Evolutionary conservation across 2,329 filamentous ascomycete genomes (phyloP).

Genomic region (Monilinia vaccinii-corymbosi): DNA sequence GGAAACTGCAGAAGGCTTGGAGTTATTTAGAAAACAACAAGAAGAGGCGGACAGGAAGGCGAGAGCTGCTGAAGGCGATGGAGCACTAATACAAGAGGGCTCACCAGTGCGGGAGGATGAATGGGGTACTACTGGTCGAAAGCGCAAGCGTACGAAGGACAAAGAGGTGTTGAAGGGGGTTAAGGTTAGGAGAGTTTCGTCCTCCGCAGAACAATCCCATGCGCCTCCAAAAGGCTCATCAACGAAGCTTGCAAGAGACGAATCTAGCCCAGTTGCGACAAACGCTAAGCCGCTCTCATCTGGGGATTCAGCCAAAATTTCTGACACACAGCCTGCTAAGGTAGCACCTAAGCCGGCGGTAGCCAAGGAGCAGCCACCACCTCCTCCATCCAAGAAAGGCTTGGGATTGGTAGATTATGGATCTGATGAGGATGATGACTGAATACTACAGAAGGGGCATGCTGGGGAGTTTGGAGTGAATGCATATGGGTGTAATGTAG

Average conservation of each 20-base stretch:
- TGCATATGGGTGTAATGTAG: background rate
- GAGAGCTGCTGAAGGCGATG: conserved; percentile 14
- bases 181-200: conserved; percentile 26
- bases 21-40: conserved; percentile 46
- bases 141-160: conserved; percentile 34
- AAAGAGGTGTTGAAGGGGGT: conserved; percentile 30
- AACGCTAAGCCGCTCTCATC: background rate
- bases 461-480: background rate
- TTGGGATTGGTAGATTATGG: conserved; percentile 46
- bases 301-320: background rate
- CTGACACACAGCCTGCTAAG: background rate
- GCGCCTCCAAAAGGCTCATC: background rate
- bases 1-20: conserved; percentile 49
- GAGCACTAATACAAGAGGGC: conserved; percentile 14
- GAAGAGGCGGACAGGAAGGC: conserved; percentile 29
- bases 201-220: conserved; percentile 12
- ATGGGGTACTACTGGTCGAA: conserved; percentile 31
- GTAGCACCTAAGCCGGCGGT: background rate
- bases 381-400: conserved; percentile 21
- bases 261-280: background rate
- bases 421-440: conserved; percentile 41
- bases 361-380: conserved; percentile 8
- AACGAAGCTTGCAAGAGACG: background rate
- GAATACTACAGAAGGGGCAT: background rate
- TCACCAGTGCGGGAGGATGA: conserved; percentile 26